Percentiles rank a stretch among this genome's conserved stretches.
phyloP scores from a whole-genome alignment of 164 flowering plant genomes.

The Vitis amurensis region DNA sequence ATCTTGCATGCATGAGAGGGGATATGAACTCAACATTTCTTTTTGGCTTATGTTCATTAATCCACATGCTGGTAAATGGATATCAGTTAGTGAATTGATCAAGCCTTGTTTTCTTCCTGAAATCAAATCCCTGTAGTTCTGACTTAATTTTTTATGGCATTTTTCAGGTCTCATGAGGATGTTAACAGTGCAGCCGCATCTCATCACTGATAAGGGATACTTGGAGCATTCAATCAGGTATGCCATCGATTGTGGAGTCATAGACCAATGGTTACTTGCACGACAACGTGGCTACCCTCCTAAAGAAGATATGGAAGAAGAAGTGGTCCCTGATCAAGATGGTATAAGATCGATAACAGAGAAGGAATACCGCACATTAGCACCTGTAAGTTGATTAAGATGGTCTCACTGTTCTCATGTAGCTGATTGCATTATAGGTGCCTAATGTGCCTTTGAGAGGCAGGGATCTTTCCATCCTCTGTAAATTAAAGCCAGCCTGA shows the following conservation, averaged over 20 bases:
- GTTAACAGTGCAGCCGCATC: conserved; percentile 73
- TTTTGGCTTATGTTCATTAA: too few species aligned
- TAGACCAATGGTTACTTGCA: conserved; percentile 70
- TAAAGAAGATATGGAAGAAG: conserved; percentile 56
- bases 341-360: conserved; percentile 78
- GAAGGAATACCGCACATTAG: conserved; percentile 56
- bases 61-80: too few species aligned
- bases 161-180: conserved; percentile 75
- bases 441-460: neutral
- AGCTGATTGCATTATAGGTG: neutral
- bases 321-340: conserved; percentile 38
- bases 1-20: too few species aligned
- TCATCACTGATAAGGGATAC: conserved; percentile 66
- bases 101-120: neutral
- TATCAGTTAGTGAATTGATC: too few species aligned
- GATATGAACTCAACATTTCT: too few species aligned
- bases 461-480: conserved; percentile 2
- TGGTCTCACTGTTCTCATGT: neutral
- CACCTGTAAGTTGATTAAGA: conserved; percentile 34
- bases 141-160: conserved; percentile 1
- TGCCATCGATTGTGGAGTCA: conserved; percentile 76
- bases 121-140: neutral
- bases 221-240: conserved; percentile 61
- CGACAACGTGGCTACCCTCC: conserved; percentile 70
- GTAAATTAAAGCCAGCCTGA: neutral